These are phyloP conservation scores for Phialophora expanda DNA, from an alignment of 2,329 filamentous ascomycete species.

Conservation along the genomic window DNA sequence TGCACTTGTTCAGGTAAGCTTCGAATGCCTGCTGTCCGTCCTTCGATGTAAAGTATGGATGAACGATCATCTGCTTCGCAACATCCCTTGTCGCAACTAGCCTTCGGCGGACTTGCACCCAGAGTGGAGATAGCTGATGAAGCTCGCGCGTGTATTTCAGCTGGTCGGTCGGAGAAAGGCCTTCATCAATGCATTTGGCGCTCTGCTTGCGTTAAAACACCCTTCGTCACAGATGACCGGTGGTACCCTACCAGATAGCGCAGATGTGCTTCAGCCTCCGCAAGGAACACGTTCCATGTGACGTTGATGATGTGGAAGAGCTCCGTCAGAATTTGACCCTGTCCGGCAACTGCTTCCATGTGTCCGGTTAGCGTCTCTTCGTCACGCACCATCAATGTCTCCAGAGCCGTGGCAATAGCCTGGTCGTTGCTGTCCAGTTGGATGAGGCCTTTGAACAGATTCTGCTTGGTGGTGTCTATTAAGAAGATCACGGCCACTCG, in stretches of 20 bases:
- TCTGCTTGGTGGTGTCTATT: background rate
- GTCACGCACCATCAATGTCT: constrained; percentile 1
- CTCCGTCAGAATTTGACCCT: background rate
- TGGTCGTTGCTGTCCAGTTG: background rate
- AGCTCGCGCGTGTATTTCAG: constrained; percentile 7
- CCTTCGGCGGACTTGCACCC: constrained; percentile 2
- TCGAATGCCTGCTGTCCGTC: background rate
- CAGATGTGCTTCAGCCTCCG: background rate
- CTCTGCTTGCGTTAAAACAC: background rate
- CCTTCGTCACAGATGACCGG: background rate
- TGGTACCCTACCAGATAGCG: background rate
- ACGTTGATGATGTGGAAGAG: constrained; percentile 1
- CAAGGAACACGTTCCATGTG: background rate
- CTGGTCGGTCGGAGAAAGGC: background rate
- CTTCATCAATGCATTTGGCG: background rate
- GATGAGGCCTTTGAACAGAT: background rate
- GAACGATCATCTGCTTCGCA: background rate
- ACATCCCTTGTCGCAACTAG: background rate
- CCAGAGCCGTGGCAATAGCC: background rate
- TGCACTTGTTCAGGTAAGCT: background rate
- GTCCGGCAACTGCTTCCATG: background rate
- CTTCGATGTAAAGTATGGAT: background rate
- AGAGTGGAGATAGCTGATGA: background rate
- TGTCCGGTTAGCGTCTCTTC: background rate
- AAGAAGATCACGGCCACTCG: constrained; percentile 1